phyloP scores from a whole-genome alignment of 2,329 filamentous ascomycete species.

The Metarhizium rileyi region DNA sequence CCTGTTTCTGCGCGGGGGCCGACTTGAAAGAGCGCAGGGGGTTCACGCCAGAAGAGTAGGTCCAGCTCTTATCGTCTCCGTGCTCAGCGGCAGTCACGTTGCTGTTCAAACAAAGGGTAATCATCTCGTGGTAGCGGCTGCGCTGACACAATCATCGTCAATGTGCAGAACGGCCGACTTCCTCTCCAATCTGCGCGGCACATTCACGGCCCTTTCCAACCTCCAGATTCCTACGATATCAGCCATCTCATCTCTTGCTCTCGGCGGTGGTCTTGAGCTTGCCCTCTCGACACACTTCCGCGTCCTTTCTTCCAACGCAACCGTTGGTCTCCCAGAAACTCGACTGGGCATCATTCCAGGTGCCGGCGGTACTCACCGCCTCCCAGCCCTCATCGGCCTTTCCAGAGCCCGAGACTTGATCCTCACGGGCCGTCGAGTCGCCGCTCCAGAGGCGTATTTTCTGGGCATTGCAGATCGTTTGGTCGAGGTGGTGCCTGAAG shows the following conservation, averaged over 20 bases:
- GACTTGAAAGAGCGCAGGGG: conserved; percentile 80
- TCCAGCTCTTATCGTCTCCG: neutral
- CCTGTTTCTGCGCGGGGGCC: conserved; percentile 86
- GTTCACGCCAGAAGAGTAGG: conserved; percentile 71
- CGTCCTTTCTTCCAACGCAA: conserved; percentile 69
- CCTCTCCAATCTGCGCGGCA: conserved; percentile 63
- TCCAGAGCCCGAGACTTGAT: conserved; percentile 81
- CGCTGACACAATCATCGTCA: neutral
- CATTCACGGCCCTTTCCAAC: conserved; percentile 60
- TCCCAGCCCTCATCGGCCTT: conserved; percentile 72
- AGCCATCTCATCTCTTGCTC: conserved; percentile 73
- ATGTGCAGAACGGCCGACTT: conserved; percentile 64
- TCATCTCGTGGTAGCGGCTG: neutral
- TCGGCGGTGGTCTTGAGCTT: conserved; percentile 89
- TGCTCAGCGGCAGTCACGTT: neutral
- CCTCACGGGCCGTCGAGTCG: conserved; percentile 78
- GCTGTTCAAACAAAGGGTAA: neutral
- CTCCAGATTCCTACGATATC: conserved; percentile 87
- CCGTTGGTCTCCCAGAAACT: conserved; percentile 82
- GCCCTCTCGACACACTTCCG: conserved; percentile 84
- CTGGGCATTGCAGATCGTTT: conserved; percentile 83
- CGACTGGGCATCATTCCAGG: conserved; percentile 89
- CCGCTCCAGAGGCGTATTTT: conserved; percentile 80
- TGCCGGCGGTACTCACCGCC: conserved; percentile 82
- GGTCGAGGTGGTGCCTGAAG: conserved; percentile 60